These are phyloP conservation scores for Gaultheria prostrata DNA, from an alignment of 148 eudicot genomes.

Conservation along the genomic window DNA sequence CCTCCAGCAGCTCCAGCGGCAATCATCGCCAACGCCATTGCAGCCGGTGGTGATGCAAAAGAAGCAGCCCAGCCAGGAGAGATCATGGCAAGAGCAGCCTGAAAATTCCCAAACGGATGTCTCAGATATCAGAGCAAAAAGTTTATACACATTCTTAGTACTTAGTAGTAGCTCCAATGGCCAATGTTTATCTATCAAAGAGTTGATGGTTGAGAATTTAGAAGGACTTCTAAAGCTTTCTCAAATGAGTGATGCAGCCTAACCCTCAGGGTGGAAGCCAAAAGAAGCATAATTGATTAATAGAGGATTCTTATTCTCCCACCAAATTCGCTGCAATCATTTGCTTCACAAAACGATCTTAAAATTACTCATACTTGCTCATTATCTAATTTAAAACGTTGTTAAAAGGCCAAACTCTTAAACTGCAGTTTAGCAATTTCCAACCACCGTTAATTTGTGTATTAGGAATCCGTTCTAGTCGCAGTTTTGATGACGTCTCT, in stretches of 20 bases:
- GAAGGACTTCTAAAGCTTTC: not conserved
- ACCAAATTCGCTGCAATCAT: not conserved
- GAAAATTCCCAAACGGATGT: slow-evolving; percentile 18
- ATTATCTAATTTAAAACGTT: not conserved
- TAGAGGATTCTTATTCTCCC: not conserved
- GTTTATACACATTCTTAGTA: not conserved
- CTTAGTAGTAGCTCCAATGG: not conserved
- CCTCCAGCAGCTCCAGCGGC: slow-evolving; percentile 99
- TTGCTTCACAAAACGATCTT: not conserved
- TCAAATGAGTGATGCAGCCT: not conserved
- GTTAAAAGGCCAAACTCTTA: not conserved
- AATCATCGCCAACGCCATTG: slow-evolving; percentile 98
- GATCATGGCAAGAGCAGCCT: slow-evolving; percentile 98
- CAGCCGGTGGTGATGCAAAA: slow-evolving; percentile 99
- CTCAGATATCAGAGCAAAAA: slow-evolving; percentile 12
- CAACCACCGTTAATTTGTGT: not conserved
- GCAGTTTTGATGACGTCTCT: not conserved
- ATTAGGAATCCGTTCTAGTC: not conserved
- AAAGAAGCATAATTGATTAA: not conserved
- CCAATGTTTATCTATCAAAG: not conserved
- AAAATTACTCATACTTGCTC: not conserved
- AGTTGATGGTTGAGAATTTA: not conserved
- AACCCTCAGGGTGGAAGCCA: not conserved
- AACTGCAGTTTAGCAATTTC: not conserved
- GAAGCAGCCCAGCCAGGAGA: slow-evolving; percentile 98